Conservation (phyloP, 2,329 filamentous ascomycete species). For the Penicillium sp. region DNA sequence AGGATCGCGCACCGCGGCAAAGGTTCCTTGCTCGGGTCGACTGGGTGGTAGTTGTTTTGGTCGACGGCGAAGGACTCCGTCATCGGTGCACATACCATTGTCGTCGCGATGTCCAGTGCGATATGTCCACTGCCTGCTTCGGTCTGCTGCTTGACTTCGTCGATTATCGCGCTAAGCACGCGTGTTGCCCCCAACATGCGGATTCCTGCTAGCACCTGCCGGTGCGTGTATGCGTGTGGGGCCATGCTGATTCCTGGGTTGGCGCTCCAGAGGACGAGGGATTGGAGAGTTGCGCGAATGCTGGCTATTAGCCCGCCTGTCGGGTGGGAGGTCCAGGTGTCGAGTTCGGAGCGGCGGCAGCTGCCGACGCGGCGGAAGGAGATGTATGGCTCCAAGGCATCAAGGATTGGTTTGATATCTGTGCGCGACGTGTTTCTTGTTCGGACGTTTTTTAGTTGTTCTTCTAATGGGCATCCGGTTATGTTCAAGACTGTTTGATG, state of each 20-base stretch:
- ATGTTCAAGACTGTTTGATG: slow-evolving; percentile 53
- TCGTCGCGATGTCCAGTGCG: slow-evolving; percentile 38
- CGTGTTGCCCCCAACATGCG: slow-evolving; percentile 35
- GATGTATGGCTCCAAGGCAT: slow-evolving; percentile 44
- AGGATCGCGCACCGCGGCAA: slow-evolving; percentile 30
- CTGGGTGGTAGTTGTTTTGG: slow-evolving; percentile 29
- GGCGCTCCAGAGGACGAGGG: slow-evolving; percentile 47
- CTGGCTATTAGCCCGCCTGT: slow-evolving; percentile 41
- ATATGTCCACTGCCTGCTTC: slow-evolving; percentile 35
- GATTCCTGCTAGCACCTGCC: slow-evolving; percentile 41
- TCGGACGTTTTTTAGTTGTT: slow-evolving; percentile 45
- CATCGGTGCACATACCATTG: slow-evolving; percentile 37
- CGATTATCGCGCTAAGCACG: slow-evolving; percentile 33
- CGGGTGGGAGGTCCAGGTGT: slow-evolving; percentile 44
- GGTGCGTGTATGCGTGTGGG: slow-evolving; percentile 49
- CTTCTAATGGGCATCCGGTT: slow-evolving; percentile 44
- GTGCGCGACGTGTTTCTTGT: slow-evolving; percentile 42
- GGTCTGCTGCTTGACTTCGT: slow-evolving; percentile 37
- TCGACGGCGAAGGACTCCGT: slow-evolving; percentile 34
- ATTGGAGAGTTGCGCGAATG: slow-evolving; percentile 45
- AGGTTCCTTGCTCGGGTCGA: slow-evolving; percentile 28
- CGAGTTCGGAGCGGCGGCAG: slow-evolving; percentile 42
- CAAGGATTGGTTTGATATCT: slow-evolving; percentile 47
- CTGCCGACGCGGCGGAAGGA: slow-evolving; percentile 44
- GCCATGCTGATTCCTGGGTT: slow-evolving; percentile 44